phyloP scores from a whole-genome alignment of 257 asterid species.

The Ligustrum vulgare region DNA sequence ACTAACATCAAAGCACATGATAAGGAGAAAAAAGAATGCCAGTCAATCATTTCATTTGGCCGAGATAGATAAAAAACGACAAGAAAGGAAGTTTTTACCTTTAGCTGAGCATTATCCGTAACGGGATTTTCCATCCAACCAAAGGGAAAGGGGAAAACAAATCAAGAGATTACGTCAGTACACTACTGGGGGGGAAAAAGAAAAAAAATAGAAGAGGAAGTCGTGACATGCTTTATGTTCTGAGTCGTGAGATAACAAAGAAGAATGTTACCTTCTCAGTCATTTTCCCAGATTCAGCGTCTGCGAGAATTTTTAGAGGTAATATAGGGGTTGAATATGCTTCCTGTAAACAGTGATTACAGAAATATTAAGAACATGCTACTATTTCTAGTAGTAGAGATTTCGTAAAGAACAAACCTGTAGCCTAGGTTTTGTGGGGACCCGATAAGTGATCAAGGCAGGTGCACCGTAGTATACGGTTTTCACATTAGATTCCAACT shows the following conservation, averaged over 20 bases:
- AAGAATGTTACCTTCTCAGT: constrained; percentile 43
- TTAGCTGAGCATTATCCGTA: constrained; percentile 43
- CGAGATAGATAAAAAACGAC: background rate
- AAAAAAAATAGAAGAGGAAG: background rate
- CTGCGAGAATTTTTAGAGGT: constrained; percentile 51
- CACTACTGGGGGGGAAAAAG: background rate
- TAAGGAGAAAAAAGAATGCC: background rate
- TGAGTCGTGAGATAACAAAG: background rate
- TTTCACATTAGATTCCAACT: constrained; percentile 59
- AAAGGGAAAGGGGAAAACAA: constrained; percentile 17
- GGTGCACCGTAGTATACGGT: constrained; percentile 59
- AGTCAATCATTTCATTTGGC: constrained; percentile 1
- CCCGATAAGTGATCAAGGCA: constrained; percentile 56
- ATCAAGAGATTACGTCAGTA: constrained; percentile 32
- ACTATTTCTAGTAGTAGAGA: background rate
- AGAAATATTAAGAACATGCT: background rate
- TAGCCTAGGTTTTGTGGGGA: constrained; percentile 44
- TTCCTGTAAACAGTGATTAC: constrained; percentile 41
- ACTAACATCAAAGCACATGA: background rate
- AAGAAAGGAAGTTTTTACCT: constrained; percentile 40
- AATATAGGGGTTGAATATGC: constrained; percentile 65
- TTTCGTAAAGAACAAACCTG: constrained; percentile 44
- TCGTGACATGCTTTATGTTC: constrained; percentile 7
- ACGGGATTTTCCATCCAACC: constrained; percentile 23
- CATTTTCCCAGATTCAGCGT: constrained; percentile 28